A percentile compares a stretch with the other conserved stretches of the same genome.
Evolutionary conservation across 257 asterid genomes (phyloP).

Genomic region (Lycium barbarum): DNA sequence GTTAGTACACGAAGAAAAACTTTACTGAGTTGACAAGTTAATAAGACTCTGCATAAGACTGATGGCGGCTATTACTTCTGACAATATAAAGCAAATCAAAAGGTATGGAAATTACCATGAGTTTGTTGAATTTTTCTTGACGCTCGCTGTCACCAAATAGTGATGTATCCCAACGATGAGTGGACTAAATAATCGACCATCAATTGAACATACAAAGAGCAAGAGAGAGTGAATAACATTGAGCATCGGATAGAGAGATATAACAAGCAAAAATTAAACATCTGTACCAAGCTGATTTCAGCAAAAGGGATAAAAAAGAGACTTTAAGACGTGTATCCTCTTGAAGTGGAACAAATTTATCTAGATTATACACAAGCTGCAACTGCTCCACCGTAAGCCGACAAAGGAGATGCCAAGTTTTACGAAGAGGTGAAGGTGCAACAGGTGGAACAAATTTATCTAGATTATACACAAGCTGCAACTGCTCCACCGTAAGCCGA

Average conservation of each 20-base stretch:
- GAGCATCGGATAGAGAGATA: conserved; percentile 25
- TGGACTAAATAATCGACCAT: conserved; percentile 54
- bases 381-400: neutral
- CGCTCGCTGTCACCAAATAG: conserved; percentile 88
- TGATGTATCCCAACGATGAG: conserved; percentile 83
- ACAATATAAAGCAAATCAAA: conserved; percentile 30
- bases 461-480: too few relatives aligned
- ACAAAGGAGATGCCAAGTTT: conserved; percentile 18
- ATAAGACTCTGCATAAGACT: neutral
- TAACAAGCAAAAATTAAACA: conserved; percentile 6
- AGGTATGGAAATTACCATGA: conserved; percentile 78
- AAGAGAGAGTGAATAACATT: conserved; percentile 52
- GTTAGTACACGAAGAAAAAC: conserved; percentile 63
- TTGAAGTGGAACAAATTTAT: neutral
- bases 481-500: neutral
- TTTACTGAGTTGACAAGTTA: conserved; percentile 27
- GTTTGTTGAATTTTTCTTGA: conserved; percentile 97
- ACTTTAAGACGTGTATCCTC: neutral
- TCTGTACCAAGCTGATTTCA: conserved; percentile 17
- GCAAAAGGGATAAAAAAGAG: neutral
- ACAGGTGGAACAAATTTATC: neutral
- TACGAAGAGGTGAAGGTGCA: conserved; percentile 15
- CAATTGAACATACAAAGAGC: conserved; percentile 49
- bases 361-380: neutral
- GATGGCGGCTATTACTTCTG: neutral